These are phyloP conservation scores for Thalassia testudinum DNA, from an alignment of 116 monocot genomes.

Conservation along the genomic window DNA sequence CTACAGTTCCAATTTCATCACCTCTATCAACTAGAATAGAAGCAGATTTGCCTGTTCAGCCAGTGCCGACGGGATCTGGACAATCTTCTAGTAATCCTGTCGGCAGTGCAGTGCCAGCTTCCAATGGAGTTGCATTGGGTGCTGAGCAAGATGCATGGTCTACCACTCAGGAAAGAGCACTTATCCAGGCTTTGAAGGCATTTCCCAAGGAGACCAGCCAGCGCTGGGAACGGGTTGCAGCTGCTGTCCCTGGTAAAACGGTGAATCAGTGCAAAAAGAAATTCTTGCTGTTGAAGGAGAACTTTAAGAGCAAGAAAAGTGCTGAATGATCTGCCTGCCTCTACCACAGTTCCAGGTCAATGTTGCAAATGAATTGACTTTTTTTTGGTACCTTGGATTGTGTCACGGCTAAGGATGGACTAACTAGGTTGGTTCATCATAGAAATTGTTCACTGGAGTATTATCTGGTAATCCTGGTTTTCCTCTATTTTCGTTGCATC, in stretches of 20 bases:
- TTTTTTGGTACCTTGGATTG: too few relatives aligned
- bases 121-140: conserved; percentile 27
- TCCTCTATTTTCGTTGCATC: too few relatives aligned
- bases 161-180: conserved; percentile 65
- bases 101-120: conserved; percentile 1
- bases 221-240: conserved; percentile 84
- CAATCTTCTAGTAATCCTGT: not conserved
- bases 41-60: conserved; percentile 11
- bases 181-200: conserved; percentile 79
- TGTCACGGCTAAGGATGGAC: too few relatives aligned
- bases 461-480: too few relatives aligned
- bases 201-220: conserved; percentile 87
- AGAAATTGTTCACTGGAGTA: too few relatives aligned
- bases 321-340: conserved; percentile 4
- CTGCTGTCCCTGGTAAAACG: conserved; percentile 89
- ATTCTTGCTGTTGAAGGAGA: conserved; percentile 75
- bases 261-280: conserved; percentile 95
- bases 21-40: conserved; percentile 69
- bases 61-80: conserved; percentile 1
- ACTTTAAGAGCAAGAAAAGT: conserved; percentile 70
- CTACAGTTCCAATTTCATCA: conserved; percentile 46
- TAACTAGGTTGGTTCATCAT: too few relatives aligned
- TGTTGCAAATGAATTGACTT: too few relatives aligned
- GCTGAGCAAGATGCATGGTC: conserved; percentile 58
- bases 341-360: too few relatives aligned